Conservation (phyloP, 768 basidiomycete species). For the Tricholoma terreum region DNA sequence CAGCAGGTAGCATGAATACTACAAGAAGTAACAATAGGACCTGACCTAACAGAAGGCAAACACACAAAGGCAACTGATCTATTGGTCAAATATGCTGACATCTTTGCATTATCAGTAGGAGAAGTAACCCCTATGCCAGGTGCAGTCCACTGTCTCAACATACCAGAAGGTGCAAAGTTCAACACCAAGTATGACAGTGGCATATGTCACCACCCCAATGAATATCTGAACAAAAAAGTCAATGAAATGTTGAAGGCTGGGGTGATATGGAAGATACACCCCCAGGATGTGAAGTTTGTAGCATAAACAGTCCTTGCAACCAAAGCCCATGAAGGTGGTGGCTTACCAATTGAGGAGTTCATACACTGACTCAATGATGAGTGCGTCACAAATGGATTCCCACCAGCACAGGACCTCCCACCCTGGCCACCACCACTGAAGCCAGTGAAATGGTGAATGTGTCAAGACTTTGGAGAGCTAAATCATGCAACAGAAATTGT, state of each 20-base stretch:
- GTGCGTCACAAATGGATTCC: slow-evolving; percentile 24
- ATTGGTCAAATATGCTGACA: slow-evolving; percentile 32
- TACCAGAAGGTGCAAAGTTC: slow-evolving; percentile 27
- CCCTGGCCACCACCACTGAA: slow-evolving; percentile 8
- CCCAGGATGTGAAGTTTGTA: slow-evolving; percentile 33
- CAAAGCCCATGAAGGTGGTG: slow-evolving; percentile 31
- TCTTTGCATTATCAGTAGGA: slow-evolving; percentile 36
- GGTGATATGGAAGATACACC: slow-evolving; percentile 27
- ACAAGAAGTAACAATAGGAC: slow-evolving; percentile 21
- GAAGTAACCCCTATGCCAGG: slow-evolving; percentile 36
- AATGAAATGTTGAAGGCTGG: slow-evolving; percentile 33
- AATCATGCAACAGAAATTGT: too few relatives aligned
- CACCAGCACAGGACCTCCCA: slow-evolving; percentile 18
- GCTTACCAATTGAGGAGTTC: slow-evolving; percentile 32
- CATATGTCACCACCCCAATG: slow-evolving; percentile 28
- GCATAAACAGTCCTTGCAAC: slow-evolving; percentile 31
- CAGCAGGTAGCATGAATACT: slow-evolving; percentile 19
- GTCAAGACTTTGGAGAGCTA: too few relatives aligned
- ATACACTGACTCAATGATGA: slow-evolving; percentile 31
- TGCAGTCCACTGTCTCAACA: slow-evolving; percentile 30
- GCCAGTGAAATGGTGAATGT: too few relatives aligned
- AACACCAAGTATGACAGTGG: too few relatives aligned
- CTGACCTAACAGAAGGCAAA: slow-evolving; percentile 27
- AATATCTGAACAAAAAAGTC: slow-evolving; percentile 27
- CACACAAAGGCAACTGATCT: slow-evolving; percentile 16